Evolutionary conservation across 2,329 filamentous ascomycete genomes (phyloP).

Genomic region (Penicillium concentricum): DNA sequence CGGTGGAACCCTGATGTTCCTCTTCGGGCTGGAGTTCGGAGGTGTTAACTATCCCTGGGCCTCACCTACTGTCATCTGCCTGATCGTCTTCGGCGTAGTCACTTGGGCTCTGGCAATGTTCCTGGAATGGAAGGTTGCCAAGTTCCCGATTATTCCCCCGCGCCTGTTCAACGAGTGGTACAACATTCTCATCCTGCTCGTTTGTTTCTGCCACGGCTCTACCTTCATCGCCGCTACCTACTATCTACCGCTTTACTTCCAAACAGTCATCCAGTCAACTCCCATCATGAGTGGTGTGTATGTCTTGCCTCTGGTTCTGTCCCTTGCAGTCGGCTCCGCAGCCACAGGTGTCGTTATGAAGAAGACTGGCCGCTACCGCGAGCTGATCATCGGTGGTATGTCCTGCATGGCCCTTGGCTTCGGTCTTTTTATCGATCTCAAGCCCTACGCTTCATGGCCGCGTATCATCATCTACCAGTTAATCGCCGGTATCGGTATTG

Average conservation of each 20-base stretch:
- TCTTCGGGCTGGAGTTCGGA: conserved; percentile 82
- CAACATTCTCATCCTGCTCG: conserved; percentile 63
- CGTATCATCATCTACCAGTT: conserved; percentile 57
- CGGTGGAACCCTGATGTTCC: conserved; percentile 78
- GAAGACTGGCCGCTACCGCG: conserved; percentile 67
- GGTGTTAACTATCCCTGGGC: conserved; percentile 73
- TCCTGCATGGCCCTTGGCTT: conserved; percentile 62
- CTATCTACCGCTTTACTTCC: conserved; percentile 83
- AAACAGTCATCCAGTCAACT: conserved; percentile 66
- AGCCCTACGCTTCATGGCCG: conserved; percentile 53
- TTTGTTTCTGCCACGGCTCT: conserved; percentile 71
- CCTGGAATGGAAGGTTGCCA: conserved; percentile 71
- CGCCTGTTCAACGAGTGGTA: conserved; percentile 65
- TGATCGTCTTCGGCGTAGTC: conserved; percentile 71
- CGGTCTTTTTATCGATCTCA: conserved; percentile 62
- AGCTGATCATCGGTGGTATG: conserved; percentile 60
- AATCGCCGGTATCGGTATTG: conserved; percentile 60
- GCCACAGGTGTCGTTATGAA: conserved; percentile 67
- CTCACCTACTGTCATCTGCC: conserved; percentile 71
- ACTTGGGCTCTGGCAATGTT: conserved; percentile 66
- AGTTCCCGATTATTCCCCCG: conserved; percentile 75
- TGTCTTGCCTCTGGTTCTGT: conserved; percentile 67
- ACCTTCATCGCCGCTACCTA: conserved; percentile 77
- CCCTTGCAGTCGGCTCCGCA: conserved; percentile 64
- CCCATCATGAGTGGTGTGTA: conserved; percentile 74